A percentile compares a stretch with the other conserved stretches of the same genome.
phyloP scores from a whole-genome alignment of 2,329 filamentous ascomycete species.

The Coniochaeta ligniaria region DNA sequence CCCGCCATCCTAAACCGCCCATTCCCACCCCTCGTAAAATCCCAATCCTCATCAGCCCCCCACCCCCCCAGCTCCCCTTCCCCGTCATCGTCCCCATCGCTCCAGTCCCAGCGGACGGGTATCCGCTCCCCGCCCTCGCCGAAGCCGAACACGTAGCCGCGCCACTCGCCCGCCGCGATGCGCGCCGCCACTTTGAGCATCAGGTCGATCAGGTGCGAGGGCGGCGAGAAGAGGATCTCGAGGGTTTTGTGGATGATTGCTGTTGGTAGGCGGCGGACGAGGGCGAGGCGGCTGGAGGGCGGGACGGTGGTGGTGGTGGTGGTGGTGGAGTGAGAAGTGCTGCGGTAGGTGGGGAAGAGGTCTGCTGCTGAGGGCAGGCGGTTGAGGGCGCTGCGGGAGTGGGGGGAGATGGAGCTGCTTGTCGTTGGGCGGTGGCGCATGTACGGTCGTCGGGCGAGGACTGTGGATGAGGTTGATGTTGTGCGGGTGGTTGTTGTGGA shows the following conservation, averaged over 20 bases:
- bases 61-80: conserved; percentile 47
- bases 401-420: conserved; percentile 34
- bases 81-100: conserved; percentile 45
- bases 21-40: conserved; percentile 15
- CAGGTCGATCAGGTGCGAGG: conserved; percentile 66
- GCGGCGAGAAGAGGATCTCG: conserved; percentile 72
- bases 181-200: conserved; percentile 77
- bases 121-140: conserved; percentile 46
- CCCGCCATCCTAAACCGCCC: conserved; percentile 15
- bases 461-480: conserved; percentile 12
- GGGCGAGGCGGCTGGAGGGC: conserved; percentile 28
- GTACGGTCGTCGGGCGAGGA: conserved; percentile 28
- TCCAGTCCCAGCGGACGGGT: conserved; percentile 55
- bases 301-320: conserved; percentile 7
- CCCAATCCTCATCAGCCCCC: conserved; percentile 47
- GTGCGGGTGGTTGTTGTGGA: neutral
- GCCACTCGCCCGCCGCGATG: conserved; percentile 60
- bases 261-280: conserved; percentile 46
- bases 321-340: conserved; percentile 27
- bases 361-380: conserved; percentile 63
- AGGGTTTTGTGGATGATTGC: conserved; percentile 71
- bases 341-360: conserved; percentile 36
- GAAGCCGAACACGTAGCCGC: conserved; percentile 49
- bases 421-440: conserved; percentile 49
- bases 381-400: conserved; percentile 48